Base-by-base conservation (phyloP, 179 eudicot species). In the Amaranthus tricolor region DNA sequence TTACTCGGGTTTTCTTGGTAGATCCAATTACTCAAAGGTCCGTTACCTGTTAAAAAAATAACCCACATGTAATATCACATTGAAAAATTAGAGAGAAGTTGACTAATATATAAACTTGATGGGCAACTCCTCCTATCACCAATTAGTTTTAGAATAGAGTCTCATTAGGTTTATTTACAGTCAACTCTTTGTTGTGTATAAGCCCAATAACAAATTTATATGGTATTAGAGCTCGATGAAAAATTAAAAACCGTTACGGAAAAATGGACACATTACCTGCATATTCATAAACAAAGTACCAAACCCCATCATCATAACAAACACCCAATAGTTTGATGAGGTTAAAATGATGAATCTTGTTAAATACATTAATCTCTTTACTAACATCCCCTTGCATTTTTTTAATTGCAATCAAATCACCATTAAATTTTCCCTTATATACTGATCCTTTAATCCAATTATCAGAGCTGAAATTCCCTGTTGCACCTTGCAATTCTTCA, bases 301-400 rank as follows among this genome's bases (percentile, higher is more conserved):
- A 85, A 68, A 70, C 47, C 11, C 85, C 84, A 4, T 80, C 79
- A 17, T 79, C 48, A 47, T 72, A 76, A 57, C 89, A 88, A 77
- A 85, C 79, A 12, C 97, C 94, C 53, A 68, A 73, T 56, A 91
- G 86, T 12, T 75, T 86, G 68, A 87, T 80, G 21, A 89, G 81
- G 72, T 84, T 91, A 76, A 86, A 83, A 79, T 91, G 97, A 68
- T 87, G 86, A 74, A 89, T 83, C 86, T 87, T 84, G 78, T 80
- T 82, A 21, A 91, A 76, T 50, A 91, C 77, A 55, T 71, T 83
- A 47, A 88, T 81, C 80, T 88, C 92, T 72, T 61, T 78, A 52
- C 78, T 71, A 51, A 84, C 85, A 71, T 84, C 86, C 17, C 72
- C 74, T 20, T 78, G 75, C 49, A 66, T 83, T 73, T 72, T 88